These are phyloP conservation scores for Grigorovia transvaalensis DNA, from an alignment of 805 yeast species.

Conservation along the genomic window DNA sequence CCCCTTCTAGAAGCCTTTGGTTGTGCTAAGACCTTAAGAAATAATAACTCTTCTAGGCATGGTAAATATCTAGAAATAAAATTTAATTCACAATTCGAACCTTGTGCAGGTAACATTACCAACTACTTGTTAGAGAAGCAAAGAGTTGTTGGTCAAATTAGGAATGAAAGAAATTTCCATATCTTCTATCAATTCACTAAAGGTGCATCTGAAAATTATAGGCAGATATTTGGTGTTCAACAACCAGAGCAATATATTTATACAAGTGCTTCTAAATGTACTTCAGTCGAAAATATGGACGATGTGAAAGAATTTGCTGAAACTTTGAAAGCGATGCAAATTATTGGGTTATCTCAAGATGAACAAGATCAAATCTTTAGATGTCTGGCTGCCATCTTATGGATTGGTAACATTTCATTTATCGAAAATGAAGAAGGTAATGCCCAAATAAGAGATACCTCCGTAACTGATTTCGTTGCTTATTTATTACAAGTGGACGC, in stretches of 20 bases:
- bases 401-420: slow-evolving; percentile 92
- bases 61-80: slow-evolving; percentile 92
- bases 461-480: slow-evolving; percentile 92
- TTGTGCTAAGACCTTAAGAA: slow-evolving; percentile 94
- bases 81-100: slow-evolving; percentile 74
- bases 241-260: slow-evolving; percentile 87
- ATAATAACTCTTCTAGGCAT: slow-evolving; percentile 94
- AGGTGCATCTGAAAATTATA: slow-evolving; percentile 74
- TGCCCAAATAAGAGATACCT: slow-evolving; percentile 68
- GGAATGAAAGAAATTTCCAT: slow-evolving; percentile 90
- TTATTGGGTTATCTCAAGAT: slow-evolving; percentile 68
- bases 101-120: slow-evolving; percentile 91
- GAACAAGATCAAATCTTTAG: slow-evolving; percentile 91
- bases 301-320: slow-evolving; percentile 72
- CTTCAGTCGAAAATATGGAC: slow-evolving; percentile 76
- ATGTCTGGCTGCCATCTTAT: slow-evolving; percentile 70
- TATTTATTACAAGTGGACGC: slow-evolving; percentile 77
- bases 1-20: slow-evolving; percentile 98
- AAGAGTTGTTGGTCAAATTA: slow-evolving; percentile 91
- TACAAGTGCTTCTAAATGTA: slow-evolving; percentile 79
- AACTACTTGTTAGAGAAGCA: slow-evolving; percentile 90
- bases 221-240: slow-evolving; percentile 81
- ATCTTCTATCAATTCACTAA: slow-evolving; percentile 94
- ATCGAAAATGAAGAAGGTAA: slow-evolving; percentile 80
- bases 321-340: slow-evolving; percentile 75